Conservation (phyloP, 1,139 yeast species). For the Taphrina wiesneri region DNA sequence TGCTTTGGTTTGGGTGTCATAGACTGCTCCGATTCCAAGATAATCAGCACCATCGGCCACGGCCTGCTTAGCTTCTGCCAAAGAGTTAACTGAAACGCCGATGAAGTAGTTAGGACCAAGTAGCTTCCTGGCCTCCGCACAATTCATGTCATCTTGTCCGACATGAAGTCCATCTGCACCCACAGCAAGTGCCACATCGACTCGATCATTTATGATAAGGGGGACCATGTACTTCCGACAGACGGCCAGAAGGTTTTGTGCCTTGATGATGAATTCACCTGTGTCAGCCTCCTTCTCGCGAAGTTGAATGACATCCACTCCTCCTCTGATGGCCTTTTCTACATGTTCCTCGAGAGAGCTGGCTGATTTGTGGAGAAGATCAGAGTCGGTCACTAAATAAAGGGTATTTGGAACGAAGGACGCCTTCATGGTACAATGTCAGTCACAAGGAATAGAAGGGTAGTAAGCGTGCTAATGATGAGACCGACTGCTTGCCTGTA, state of each 20-base stretch:
- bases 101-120: slow-evolving; percentile 74
- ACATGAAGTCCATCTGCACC: slow-evolving; percentile 93
- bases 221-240: slow-evolving; percentile 67
- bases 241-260: slow-evolving; percentile 60
- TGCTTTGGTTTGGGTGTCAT: slow-evolving; percentile 70
- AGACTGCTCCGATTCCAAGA: slow-evolving; percentile 84
- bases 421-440: neutral
- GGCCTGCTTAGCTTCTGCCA: slow-evolving; percentile 60
- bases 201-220: slow-evolving; percentile 78
- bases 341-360: slow-evolving; percentile 56
- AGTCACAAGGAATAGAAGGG: too few species aligned
- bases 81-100: slow-evolving; percentile 72
- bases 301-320: slow-evolving; percentile 79
- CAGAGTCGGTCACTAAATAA: slow-evolving; percentile 80
- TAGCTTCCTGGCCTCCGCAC: slow-evolving; percentile 58
- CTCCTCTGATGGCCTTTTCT: slow-evolving; percentile 61
- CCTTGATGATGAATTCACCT: slow-evolving; percentile 63
- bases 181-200: slow-evolving; percentile 85
- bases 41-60: slow-evolving; percentile 67
- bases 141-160: slow-evolving; percentile 84
- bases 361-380: slow-evolving; percentile 64
- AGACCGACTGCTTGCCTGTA: too few species aligned
- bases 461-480: too few species aligned
- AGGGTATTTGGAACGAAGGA: slow-evolving; percentile 50
- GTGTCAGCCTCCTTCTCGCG: slow-evolving; percentile 79